Conservation (phyloP, 352 stramenopile genomes). For the Globisporangium paroecandrum region DNA sequence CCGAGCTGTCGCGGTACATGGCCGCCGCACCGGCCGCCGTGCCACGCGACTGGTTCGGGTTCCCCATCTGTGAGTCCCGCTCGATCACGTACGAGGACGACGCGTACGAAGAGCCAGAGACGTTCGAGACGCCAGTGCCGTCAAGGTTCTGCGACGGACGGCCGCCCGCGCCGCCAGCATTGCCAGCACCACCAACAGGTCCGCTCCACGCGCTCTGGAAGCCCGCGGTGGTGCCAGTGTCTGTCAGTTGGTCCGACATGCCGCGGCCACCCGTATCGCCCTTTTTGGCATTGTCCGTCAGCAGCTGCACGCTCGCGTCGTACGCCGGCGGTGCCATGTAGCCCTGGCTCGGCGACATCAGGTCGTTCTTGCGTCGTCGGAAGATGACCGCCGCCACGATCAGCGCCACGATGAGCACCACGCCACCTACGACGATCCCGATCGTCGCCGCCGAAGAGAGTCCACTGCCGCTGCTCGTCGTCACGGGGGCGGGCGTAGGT, state of each 20-base stretch:
- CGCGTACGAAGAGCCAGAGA: conserved; percentile 17
- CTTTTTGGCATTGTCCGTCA: conserved; percentile 22
- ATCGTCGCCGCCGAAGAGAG: conserved; percentile 48
- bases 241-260: conserved; percentile 16
- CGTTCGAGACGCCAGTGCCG: conserved; percentile 18
- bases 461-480: conserved; percentile 15
- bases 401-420: conserved; percentile 47
- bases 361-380: conserved; percentile 28
- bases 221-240: conserved; percentile 21
- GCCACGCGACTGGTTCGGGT: conserved; percentile 30
- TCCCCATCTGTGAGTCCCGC: conserved; percentile 11
- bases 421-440: conserved; percentile 53
- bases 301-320: conserved; percentile 36
- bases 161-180: neutral
- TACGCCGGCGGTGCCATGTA: conserved; percentile 56
- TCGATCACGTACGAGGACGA: conserved; percentile 24
- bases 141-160: conserved; percentile 17
- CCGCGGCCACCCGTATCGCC: conserved; percentile 17
- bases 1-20: conserved; percentile 19
- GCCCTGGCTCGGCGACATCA: conserved; percentile 2
- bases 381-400: conserved; percentile 38
- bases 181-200: neutral
- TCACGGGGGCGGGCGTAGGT: neutral
- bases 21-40: conserved; percentile 17
- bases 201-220: conserved; percentile 24